Evolutionary conservation across 2,329 filamentous ascomycete species (phyloP), one percentile per base, ranked within the genome.

Genomic region (Didymella exigua): DNA sequence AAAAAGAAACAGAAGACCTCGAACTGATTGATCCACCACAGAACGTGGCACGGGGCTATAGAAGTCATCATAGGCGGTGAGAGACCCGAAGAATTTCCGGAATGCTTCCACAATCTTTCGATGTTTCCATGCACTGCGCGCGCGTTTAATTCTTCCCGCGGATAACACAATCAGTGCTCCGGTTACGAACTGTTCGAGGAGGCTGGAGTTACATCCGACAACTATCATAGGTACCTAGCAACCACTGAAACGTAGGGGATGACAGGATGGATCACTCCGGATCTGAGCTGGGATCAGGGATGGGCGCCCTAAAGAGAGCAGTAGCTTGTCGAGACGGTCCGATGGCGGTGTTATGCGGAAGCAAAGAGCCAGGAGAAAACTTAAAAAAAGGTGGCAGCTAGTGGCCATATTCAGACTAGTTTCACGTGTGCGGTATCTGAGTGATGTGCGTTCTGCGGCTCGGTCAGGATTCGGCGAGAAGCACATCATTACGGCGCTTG

Each of bases 1-100:
- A 87, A 86, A 77, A 87, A 87, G 79, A 87, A 87, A 78, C 78
- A 78, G 55, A 87, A 88, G 78, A 81, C 74, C 46, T 60, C 69
- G 49, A 68, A 72, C 61, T 70, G 62, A 70, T 60, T 36, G 52
- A 51, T 37, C 33, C 49, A 50, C 42, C 38, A 53, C 21, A 29
- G 36, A 41, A 45, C 30, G 52, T 47, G 54, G 45, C 29, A 27
- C 30, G 44, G 45, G 38, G 45, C 37, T 49, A 19, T 18, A 30
- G 40, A 38, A 38, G 29, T 30, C 53, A 49, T 44, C 34, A 18
- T 36, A 42, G 30, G 54, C 50, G 60, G 45, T 52, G 56, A 57
- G 59, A 48, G 58, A 52, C 29, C 65, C 60, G 61, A 59, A 51
- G 41, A 54, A 54, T 60, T 47, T 38, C 46, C 60, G 60, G 62